Conservation (phyloP, 192 early-diverging fungal genomes). For the Coemansia sp. region DNA sequence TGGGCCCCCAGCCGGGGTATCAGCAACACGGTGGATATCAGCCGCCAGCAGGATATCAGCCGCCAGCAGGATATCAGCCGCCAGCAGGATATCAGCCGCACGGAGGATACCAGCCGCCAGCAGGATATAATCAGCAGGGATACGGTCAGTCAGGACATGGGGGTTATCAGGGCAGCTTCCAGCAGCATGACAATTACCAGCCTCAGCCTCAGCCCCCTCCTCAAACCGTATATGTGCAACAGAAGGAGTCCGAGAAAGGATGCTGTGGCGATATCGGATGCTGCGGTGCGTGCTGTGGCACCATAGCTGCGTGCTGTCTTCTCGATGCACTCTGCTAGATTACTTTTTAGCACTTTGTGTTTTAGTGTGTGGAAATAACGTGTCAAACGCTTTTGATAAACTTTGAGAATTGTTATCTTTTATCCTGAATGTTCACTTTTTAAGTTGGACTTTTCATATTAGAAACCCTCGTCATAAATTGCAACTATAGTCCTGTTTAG, state of each 20-base stretch:
- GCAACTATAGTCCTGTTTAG: no score
- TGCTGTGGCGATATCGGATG: constrained; percentile 3
- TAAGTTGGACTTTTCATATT: no score
- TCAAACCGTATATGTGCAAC: constrained; percentile 13
- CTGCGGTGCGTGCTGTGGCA: constrained; percentile 21
- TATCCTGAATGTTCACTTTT: no score
- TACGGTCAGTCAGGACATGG: not conserved
- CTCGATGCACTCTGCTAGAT: constrained; percentile 15
- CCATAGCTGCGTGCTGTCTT: constrained; percentile 13
- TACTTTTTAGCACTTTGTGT: not conserved
- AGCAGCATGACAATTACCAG: not conserved
- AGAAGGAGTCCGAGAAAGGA: constrained; percentile 9
- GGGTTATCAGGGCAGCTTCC: not conserved
- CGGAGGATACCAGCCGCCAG: constrained; percentile 1
- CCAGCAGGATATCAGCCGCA: constrained; percentile 9
- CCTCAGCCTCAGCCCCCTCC: constrained; percentile 8
- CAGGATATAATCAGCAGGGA: constrained; percentile 6
- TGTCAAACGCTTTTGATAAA: no score
- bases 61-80: constrained; percentile 1
- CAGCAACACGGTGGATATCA: constrained; percentile 3
- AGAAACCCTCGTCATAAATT: no score
- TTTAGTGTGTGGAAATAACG: not conserved
- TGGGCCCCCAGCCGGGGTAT: not conserved
- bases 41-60: not conserved
- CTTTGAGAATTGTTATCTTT: no score